These are phyloP conservation scores for Neopestalotiopsis rosae DNA, from an alignment of 2,329 filamentous ascomycete genomes.

Conservation along the genomic window DNA sequence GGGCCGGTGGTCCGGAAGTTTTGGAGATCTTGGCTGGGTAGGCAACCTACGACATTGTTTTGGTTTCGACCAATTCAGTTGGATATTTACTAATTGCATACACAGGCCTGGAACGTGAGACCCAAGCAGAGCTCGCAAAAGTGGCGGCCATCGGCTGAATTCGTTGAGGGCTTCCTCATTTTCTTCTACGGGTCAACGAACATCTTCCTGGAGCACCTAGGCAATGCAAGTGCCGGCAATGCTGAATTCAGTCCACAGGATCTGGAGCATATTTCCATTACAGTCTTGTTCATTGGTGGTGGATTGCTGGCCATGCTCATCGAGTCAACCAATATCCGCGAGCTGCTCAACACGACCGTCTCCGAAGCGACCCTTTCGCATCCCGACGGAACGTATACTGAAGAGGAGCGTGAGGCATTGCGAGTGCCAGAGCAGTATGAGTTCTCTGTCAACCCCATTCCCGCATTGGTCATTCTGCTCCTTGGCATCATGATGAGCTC, in stretches of 20 bases:
- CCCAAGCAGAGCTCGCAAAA: constrained; percentile 61
- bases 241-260: constrained; percentile 77
- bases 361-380: constrained; percentile 39
- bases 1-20: constrained; percentile 88
- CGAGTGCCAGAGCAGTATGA: constrained; percentile 69
- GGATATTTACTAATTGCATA: constrained; percentile 22
- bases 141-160: constrained; percentile 83
- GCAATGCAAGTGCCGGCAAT: constrained; percentile 60
- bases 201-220: constrained; percentile 89
- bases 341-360: constrained; percentile 65
- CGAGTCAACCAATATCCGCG: constrained; percentile 73
- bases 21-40: constrained; percentile 86
- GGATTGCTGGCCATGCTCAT: constrained; percentile 79
- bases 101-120: constrained; percentile 82
- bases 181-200: constrained; percentile 90
- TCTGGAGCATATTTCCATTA: constrained; percentile 91
- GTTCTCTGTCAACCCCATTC: constrained; percentile 86
- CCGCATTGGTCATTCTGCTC: constrained; percentile 83
- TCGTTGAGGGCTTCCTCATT: constrained; percentile 87
- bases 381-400: constrained; percentile 39
- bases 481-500: constrained; percentile 95
- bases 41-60: constrained; percentile 28
- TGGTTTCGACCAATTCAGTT: background rate
- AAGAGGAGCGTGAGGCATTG: constrained; percentile 56
- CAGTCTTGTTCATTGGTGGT: constrained; percentile 91